Evolutionary conservation across 768 basidiomycete species (phyloP), one percentile per base, ranked within the genome.

Genomic region (Lentinula lateritia): DNA sequence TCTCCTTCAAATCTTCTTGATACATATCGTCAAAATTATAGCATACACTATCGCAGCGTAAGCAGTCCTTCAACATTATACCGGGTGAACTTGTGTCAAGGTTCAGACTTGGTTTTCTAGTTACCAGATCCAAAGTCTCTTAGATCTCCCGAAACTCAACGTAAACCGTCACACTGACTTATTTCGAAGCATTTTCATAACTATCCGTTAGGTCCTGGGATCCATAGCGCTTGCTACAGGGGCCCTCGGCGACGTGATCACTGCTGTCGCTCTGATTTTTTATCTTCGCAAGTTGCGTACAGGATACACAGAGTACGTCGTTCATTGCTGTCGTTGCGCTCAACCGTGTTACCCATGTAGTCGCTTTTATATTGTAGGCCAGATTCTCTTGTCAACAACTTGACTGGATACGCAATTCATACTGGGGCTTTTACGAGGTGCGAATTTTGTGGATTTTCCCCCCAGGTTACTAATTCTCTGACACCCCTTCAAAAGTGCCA

Each of bases 341-440:
- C 28, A 28, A 28, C 28, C 1, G 28, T 23, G 23, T 28, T 28
- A 28, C 28, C 28, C 28, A 28, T 28, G 28, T 28, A 28, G 28
- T 28, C 28, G 28, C 28, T 2, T 28, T 3, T 28, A 23, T 23
- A 3, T 50, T 20, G 13, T 23, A 62, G 86, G 52, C 80, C 82
- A 46, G 81, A 89, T 67, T 82, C 83, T 2, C 74, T 88, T 8
- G 80, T 90, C 32, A 83, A 81, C 63, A 79, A 70, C 20, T 71
- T 90, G 12, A 81, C 78, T 20, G 65, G 78, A 48, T 87, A 87
- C 66, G 86, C 88, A 9, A 78, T 90, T 42, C 86, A 85, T 63
- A 89, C 88, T 0, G 88, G 88, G 18, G 74, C 78, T 9, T 57
- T 90, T 38, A 88, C 87, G 5, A 83, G 84, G 87, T 83, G 66